Evolutionary conservation across 257 asterid genomes (phyloP).

Genomic region (Solanum chiquidenum): DNA sequence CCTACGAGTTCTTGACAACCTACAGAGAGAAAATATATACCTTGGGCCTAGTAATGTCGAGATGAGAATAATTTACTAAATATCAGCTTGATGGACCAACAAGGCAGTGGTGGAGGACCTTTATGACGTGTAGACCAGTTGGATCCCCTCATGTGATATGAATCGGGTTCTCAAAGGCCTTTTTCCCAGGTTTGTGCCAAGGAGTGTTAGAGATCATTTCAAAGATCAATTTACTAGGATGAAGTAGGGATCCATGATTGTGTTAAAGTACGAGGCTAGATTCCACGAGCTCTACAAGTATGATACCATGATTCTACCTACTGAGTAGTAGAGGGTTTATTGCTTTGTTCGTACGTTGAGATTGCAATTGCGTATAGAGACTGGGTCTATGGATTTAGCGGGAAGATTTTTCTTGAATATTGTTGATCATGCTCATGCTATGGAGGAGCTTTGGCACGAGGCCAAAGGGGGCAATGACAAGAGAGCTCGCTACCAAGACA

Average conservation of each 20-base stretch:
- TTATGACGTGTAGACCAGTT: too few species aligned
- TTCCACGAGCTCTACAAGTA: too few species aligned
- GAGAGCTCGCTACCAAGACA: neutral
- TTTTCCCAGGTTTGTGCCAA: too few species aligned
- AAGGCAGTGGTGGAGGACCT: neutral
- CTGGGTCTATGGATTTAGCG: neutral
- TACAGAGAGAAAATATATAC: neutral
- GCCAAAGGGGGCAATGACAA: neutral
- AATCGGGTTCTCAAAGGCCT: neutral
- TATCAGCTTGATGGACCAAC: neutral
- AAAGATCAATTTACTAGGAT: too few species aligned
- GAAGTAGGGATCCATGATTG: neutral
- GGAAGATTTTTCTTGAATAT: neutral
- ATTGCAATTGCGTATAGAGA: neutral
- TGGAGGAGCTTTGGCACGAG: neutral
- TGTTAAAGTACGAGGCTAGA: neutral
- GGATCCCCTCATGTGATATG: neutral
- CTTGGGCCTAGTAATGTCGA: neutral
- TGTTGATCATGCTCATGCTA: neutral
- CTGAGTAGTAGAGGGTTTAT: neutral
- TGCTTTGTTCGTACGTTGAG: neutral
- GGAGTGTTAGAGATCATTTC: too few species aligned
- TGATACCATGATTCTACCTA: neutral
- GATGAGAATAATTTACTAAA: neutral
- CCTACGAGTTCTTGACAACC: neutral